Evolutionary conservation across 345 rosid species (phyloP).

Genomic region (Aegle marmelos): DNA sequence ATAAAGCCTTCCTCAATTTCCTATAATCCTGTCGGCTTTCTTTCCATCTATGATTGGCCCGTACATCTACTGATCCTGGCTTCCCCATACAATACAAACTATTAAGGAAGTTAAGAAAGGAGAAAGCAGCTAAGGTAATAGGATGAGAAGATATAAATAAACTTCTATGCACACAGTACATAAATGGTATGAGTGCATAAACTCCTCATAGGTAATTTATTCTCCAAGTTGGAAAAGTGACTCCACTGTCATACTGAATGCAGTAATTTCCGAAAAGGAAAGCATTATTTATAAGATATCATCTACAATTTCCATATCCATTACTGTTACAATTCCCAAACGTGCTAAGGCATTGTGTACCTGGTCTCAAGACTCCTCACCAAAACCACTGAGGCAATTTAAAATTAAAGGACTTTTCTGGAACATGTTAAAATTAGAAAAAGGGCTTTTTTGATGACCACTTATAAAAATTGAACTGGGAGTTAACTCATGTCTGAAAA

Average conservation of each 20-base stretch:
- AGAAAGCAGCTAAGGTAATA: background rate
- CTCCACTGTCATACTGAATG: background rate
- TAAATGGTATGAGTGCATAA: background rate
- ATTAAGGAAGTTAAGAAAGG: background rate
- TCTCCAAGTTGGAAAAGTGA: background rate
- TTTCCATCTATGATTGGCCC: slow-evolving; percentile 42
- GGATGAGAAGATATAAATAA: background rate
- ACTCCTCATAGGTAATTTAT: background rate
- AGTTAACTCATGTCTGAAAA: background rate
- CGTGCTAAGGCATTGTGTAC: background rate
- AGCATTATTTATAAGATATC: background rate
- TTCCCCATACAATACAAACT: background rate
- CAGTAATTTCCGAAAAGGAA: background rate
- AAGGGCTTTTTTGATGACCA: background rate
- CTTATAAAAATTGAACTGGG: background rate
- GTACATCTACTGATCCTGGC: slow-evolving; percentile 72
- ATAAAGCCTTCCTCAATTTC: slow-evolving; percentile 83
- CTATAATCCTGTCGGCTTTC: slow-evolving; percentile 49
- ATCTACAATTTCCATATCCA: background rate
- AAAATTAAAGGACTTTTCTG: background rate
- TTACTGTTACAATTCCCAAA: background rate
- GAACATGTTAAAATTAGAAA: background rate
- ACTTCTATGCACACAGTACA: background rate
- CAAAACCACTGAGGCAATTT: background rate
- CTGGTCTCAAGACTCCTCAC: background rate